These are phyloP conservation scores for Geotrichum australiense DNA, from an alignment of 1,139 yeast species.

Conservation along the genomic window DNA sequence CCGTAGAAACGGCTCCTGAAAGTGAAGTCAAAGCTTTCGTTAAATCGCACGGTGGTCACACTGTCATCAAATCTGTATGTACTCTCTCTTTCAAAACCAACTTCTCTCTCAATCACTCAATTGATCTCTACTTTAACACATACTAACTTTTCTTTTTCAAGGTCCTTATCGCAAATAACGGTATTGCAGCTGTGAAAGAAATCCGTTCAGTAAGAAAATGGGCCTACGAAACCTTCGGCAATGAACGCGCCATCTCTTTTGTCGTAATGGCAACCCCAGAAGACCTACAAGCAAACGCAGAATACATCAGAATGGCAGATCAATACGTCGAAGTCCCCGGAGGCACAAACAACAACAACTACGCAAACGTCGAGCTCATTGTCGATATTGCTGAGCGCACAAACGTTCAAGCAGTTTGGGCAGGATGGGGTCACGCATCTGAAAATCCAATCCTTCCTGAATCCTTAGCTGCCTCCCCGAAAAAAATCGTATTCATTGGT, in stretches of 20 bases:
- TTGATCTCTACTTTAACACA: background rate
- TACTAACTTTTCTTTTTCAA: conserved; percentile 13
- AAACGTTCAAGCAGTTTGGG: conserved; percentile 98
- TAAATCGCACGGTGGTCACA: conserved; percentile 82
- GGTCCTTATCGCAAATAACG: conserved; percentile 91
- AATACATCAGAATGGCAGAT: conserved; percentile 97
- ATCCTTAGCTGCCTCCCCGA: conserved; percentile 81
- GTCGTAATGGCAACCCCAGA: conserved; percentile 99
- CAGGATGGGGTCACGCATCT: conserved; percentile 99
- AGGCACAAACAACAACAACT: conserved; percentile 95
- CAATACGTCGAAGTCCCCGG: conserved; percentile 98
- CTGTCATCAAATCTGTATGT: conserved; percentile 66
- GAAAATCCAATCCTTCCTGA: conserved; percentile 96
- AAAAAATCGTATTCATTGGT: conserved; percentile 86
- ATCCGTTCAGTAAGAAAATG: conserved; percentile 95
- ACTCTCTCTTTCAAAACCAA: background rate
- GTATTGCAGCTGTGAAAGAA: conserved; percentile 98
- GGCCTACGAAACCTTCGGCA: conserved; percentile 97
- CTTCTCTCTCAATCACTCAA: background rate
- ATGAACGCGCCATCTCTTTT: conserved; percentile 87
- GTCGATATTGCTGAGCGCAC: conserved; percentile 97
- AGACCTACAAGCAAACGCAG: conserved; percentile 94
- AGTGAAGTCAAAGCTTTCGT: conserved; percentile 81
- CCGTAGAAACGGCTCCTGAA: conserved; percentile 66
- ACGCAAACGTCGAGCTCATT: conserved; percentile 94